A percentile compares a stretch with the other conserved stretches of the same genome.
phyloP scores from a whole-genome alignment of 345 rosid species.

The Raphanus raphanistrum region DNA sequence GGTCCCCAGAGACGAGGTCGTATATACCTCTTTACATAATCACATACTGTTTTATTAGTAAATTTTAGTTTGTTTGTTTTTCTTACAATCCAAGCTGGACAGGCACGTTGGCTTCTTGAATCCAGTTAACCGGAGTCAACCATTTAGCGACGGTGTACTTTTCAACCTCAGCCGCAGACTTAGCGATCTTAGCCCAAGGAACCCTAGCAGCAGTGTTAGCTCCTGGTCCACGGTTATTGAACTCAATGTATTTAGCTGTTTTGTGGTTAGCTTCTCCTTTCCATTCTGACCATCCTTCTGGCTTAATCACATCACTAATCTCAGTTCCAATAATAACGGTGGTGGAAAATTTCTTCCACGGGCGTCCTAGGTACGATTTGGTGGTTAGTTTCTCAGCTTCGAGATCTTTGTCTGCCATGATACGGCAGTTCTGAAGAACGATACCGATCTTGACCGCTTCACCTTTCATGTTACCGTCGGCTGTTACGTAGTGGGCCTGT shows the following conservation, averaged over 20 bases:
- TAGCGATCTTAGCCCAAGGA: constrained; percentile 52
- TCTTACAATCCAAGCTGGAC: constrained; percentile 35
- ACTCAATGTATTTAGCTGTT: constrained; percentile 52
- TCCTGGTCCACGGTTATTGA: constrained; percentile 65
- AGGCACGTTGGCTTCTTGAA: constrained; percentile 44
- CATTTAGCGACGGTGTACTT: constrained; percentile 45
- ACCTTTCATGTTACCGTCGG: constrained; percentile 47
- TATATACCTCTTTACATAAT: constrained; percentile 21
- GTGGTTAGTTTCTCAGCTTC: constrained; percentile 28
- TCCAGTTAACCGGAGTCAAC: constrained; percentile 49
- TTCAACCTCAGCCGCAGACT: constrained; percentile 42
- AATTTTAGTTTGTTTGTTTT: constrained; percentile 15
- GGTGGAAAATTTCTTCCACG: constrained; percentile 61
- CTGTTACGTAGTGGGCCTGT: constrained; percentile 64
- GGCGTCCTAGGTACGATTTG: constrained; percentile 66
- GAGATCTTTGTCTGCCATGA: constrained; percentile 60
- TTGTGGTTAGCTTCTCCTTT: constrained; percentile 29
- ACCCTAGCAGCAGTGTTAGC: constrained; percentile 46
- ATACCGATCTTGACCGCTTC: constrained; percentile 42
- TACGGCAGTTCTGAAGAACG: constrained; percentile 72
- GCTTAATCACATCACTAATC: constrained; percentile 57
- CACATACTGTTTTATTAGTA: constrained; percentile 5
- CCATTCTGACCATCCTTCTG: constrained; percentile 64
- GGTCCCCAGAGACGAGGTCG: constrained; percentile 22
- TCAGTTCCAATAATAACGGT: constrained; percentile 59